Conservation (phyloP, 495 filamentous ascomycete species). For the Ramalina peruviana region DNA sequence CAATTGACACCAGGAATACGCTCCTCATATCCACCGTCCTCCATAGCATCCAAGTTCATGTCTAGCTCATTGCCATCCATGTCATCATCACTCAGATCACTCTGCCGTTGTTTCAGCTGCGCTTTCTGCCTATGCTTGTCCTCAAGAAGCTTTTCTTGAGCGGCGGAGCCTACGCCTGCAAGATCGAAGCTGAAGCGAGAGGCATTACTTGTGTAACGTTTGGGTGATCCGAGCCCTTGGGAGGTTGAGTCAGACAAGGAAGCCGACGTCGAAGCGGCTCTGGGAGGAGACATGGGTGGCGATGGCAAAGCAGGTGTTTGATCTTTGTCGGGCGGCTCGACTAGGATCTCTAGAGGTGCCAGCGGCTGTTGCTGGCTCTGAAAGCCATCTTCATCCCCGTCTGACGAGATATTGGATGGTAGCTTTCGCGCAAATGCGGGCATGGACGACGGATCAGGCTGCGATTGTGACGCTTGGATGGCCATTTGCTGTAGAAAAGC, state of each 20-base stretch:
- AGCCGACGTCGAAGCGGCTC: constrained; percentile 30
- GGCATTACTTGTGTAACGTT: constrained; percentile 72
- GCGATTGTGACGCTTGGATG: constrained; percentile 23
- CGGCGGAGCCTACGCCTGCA: constrained; percentile 56
- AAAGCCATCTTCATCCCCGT: not conserved
- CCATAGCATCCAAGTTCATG: constrained; percentile 43
- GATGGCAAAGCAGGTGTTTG: constrained; percentile 22
- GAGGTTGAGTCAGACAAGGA: constrained; percentile 31
- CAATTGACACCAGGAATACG: constrained; percentile 61
- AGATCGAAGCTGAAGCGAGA: constrained; percentile 91
- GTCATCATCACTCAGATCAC: constrained; percentile 29
- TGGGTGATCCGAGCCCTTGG: constrained; percentile 37
- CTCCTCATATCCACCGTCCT: constrained; percentile 62
- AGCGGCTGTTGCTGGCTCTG: constrained; percentile 8
- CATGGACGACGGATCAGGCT: constrained; percentile 24
- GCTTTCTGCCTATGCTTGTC: constrained; percentile 70
- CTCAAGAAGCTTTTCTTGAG: constrained; percentile 71
- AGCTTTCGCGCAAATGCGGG: constrained; percentile 39
- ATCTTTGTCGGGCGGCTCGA: constrained; percentile 25
- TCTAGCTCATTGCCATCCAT: constrained; percentile 52
- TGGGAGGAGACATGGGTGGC: constrained; percentile 23
- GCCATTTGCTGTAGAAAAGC: constrained; percentile 27
- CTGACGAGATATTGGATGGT: constrained; percentile 22
- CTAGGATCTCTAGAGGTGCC: constrained; percentile 22
- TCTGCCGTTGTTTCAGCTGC: constrained; percentile 27